These are phyloP conservation scores for Aphanomyces cochlioides DNA, from an alignment of 352 stramenopile genomes.

Conservation along the genomic window DNA sequence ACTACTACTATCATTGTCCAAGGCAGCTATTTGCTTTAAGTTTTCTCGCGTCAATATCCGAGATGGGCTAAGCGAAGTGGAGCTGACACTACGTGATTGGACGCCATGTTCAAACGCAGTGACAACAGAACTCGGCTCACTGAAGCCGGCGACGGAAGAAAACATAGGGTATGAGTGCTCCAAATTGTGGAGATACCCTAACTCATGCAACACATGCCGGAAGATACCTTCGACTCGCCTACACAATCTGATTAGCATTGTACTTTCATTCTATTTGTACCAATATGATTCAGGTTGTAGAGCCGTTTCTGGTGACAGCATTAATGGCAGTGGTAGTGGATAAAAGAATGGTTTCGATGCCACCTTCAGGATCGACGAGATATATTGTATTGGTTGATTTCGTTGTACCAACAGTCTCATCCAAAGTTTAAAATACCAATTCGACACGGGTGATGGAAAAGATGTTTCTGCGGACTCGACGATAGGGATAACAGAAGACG, in stretches of 20 bases:
- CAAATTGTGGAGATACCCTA: not conserved
- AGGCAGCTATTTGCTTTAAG: slow-evolving; percentile 2
- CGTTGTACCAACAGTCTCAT: not conserved
- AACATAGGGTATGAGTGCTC: not conserved
- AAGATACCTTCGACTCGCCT: slow-evolving; percentile 10
- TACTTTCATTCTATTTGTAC: not conserved
- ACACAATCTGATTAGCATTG: not conserved
- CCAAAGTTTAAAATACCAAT: slow-evolving; percentile 19
- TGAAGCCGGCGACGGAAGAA: not conserved
- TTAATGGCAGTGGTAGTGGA: not conserved
- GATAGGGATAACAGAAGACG: not conserved
- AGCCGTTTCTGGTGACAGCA: not conserved
- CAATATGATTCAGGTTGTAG: slow-evolving; percentile 23
- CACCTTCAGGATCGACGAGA: slow-evolving; percentile 1
- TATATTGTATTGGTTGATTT: not conserved
- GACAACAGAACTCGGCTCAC: too few relatives aligned
- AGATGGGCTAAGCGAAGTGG: not conserved
- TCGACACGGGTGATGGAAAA: not conserved
- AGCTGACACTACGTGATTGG: not conserved
- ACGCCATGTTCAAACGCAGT: not conserved
- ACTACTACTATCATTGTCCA: not conserved
- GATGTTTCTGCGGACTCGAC: not conserved
- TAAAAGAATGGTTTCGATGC: not conserved
- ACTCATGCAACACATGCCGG: not conserved
- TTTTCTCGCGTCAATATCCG: slow-evolving; percentile 11